Percentiles rank a stretch among this genome's conserved stretches.
Conservation (phyloP, 2,329 filamentous ascomycete genomes). For the Trichoderma endophyticum region DNA sequence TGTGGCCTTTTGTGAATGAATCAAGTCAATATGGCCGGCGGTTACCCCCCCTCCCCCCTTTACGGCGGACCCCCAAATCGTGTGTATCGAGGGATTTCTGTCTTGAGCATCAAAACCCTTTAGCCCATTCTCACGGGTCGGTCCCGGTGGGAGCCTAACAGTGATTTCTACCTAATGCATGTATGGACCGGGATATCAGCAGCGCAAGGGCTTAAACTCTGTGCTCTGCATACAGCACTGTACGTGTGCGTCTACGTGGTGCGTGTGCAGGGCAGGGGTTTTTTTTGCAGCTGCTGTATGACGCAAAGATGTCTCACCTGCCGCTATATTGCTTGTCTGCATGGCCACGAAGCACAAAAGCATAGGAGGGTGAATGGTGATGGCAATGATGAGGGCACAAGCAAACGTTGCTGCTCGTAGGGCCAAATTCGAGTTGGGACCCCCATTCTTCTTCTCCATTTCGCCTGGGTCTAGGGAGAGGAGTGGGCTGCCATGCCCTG, state of each 20-base stretch:
- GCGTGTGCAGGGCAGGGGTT: background rate
- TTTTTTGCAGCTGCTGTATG: background rate
- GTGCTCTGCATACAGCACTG: background rate
- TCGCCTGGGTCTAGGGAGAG: background rate
- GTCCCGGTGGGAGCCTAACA: background rate
- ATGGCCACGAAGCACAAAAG: background rate
- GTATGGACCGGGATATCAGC: background rate
- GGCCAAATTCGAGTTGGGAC: background rate
- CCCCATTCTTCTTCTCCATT: background rate
- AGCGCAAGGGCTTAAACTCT: background rate
- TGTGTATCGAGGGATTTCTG: background rate
- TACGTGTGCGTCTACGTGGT: background rate
- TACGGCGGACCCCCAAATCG: background rate
- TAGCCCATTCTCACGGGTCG: background rate
- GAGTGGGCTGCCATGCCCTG: background rate
- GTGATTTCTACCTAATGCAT: slow-evolving; percentile 10
- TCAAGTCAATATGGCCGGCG: background rate
- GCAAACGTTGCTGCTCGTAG: background rate
- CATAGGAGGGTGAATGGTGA: background rate
- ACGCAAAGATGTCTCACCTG: background rate
- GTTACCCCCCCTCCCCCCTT: background rate
- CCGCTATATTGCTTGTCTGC: background rate
- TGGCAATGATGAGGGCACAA: background rate
- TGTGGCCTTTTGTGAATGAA: background rate
- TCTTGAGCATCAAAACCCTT: background rate